Conservation (phyloP, 2,329 filamentous ascomycete species). For the Penicillium sp. region DNA sequence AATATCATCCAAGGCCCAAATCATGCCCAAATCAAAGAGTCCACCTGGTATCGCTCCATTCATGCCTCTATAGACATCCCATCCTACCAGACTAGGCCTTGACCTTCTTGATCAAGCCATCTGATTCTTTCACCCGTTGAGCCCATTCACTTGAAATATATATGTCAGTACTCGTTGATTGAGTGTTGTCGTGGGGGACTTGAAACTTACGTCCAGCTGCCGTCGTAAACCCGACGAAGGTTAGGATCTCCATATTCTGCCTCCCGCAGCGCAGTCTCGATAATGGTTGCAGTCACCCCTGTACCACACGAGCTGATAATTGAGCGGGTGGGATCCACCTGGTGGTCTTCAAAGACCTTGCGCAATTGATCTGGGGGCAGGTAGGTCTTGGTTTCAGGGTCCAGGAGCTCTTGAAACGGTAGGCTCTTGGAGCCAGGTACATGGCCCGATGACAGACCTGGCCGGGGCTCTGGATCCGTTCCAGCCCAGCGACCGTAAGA, state of each 20-base stretch:
- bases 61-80: neutral
- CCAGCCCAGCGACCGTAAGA: constrained; percentile 75
- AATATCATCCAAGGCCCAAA: neutral
- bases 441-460: constrained; percentile 81
- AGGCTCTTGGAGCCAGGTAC: constrained; percentile 83
- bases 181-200: neutral
- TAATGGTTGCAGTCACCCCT: constrained; percentile 84
- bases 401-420: constrained; percentile 71
- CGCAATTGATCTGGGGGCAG: constrained; percentile 65
- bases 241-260: constrained; percentile 65
- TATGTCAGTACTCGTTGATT: constrained; percentile 1
- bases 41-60: neutral
- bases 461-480: constrained; percentile 75
- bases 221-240: constrained; percentile 77
- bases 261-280: constrained; percentile 78
- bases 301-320: constrained; percentile 88
- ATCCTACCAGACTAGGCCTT: constrained; percentile 6
- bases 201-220: constrained; percentile 88
- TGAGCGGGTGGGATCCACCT: constrained; percentile 70
- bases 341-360: constrained; percentile 70
- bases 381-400: constrained; percentile 75
- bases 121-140: constrained; percentile 43
- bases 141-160: constrained; percentile 47
- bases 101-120: constrained; percentile 43
- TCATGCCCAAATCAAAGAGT: neutral